Evolutionary conservation across 2,329 filamentous ascomycete species (phyloP), one percentile per base, ranked within the genome.

Genomic region (Ascosphaera acerosa): DNA sequence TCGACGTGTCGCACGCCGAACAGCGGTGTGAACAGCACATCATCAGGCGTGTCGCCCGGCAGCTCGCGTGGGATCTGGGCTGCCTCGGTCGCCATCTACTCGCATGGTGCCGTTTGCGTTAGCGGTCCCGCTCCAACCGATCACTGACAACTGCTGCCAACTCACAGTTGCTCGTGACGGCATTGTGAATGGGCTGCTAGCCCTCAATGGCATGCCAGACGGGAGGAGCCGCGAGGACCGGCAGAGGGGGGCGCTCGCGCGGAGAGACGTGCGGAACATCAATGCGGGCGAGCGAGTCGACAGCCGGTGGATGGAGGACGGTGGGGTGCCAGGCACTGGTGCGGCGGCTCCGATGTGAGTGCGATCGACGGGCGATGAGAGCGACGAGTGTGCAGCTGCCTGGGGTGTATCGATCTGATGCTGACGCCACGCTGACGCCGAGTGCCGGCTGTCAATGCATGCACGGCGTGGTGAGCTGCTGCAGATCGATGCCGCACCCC

Each of bases 1-100:
- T 91, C 76, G 46, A 97, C 72, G 42, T 75, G 81, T 38, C 87
- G 77, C 31, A 94, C 66, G 39, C 87, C 87, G 53, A 87, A 91
- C 43, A 75, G 64, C 47, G 70, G 80, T 53, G 70, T 70, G 63
- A 97, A 97, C 36, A 91, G 61, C 41, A 97, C 87, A 66, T 97
- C 87, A 49, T 90, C 72, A 38, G 72, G 61, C 32, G 81, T 71
- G 52, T 92, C 80, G 35, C 57, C 64, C 15, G 63, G 60, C 32
- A 65, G 58, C 42, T 74, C 64, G 45, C 61, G 66, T 41, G 51
- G 47, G 23, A 47, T 40, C 19, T 48, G 42, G 15, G 46, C 31
- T 12, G 40, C 34, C 16, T 27, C 25, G 4, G 52, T 52, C 23
- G 53, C 51, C 54, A 61, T 58, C 57, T 61, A 40, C 15, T 41